Evolutionary conservation across 805 yeast genomes (phyloP).

Genomic region (Ogataea nitratoaversa): DNA sequence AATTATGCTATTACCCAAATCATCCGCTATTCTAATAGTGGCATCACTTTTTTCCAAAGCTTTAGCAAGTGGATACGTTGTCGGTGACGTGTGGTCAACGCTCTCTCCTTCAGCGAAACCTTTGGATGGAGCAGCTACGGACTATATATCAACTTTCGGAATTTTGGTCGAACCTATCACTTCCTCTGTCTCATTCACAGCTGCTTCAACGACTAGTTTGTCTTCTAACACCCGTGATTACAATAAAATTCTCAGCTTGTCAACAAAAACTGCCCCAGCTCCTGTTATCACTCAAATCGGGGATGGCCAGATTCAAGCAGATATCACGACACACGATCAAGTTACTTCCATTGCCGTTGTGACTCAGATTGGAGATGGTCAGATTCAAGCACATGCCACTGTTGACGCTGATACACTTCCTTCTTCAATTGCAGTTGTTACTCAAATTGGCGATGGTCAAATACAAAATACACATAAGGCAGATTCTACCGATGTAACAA

Average conservation of each 20-base stretch:
- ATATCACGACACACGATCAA: too few relatives aligned
- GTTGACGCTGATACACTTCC: constrained; percentile 32
- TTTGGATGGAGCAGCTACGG: constrained; percentile 51
- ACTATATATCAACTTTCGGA: constrained; percentile 56
- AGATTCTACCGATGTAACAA: constrained; percentile 2
- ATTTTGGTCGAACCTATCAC: constrained; percentile 57
- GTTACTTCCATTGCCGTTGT: constrained; percentile 32
- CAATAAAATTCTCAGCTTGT: constrained; percentile 27
- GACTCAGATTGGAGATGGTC: constrained; percentile 49
- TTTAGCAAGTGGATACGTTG: constrained; percentile 40
- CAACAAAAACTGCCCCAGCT: constrained; percentile 27
- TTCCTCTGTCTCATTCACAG: constrained; percentile 28
- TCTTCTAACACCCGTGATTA: constrained; percentile 38
- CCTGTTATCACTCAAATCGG: constrained; percentile 39
- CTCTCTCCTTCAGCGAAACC: constrained; percentile 56
- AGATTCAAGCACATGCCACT: constrained; percentile 28
- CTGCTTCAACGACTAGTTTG: constrained; percentile 12
- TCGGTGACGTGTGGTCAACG: constrained; percentile 60
- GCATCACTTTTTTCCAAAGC: constrained; percentile 23
- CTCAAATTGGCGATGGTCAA: constrained; percentile 49
- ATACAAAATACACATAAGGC: constrained; percentile 19
- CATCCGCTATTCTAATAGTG: not conserved
- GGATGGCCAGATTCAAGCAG: constrained; percentile 45
- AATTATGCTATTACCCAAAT: not conserved
- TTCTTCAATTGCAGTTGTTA: constrained; percentile 22